A percentile compares a stretch with the other conserved stretches of the same genome.
Conservation (phyloP, 139 green algal species). For the Yamagishiella unicocca region DNA sequence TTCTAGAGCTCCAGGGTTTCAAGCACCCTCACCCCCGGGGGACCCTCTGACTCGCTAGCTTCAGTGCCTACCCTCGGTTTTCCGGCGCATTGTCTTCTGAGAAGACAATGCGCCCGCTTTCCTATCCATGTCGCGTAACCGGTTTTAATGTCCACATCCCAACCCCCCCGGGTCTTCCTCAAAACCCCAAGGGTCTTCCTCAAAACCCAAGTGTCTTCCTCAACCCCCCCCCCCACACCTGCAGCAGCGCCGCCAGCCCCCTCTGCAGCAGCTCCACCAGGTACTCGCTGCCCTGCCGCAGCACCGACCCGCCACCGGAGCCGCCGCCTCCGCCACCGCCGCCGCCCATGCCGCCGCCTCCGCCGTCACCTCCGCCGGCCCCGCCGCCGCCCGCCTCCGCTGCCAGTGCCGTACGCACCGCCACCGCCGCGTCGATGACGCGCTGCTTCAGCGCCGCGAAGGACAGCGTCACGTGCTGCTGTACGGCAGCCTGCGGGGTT, state of each 20-base stretch:
- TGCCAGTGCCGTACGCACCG: constrained; percentile 13
- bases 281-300: constrained; percentile 58
- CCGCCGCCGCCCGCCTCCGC: neutral
- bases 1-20: no score
- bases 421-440: constrained; percentile 31
- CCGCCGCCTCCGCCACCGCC: neutral
- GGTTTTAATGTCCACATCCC: no score
- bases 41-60: no score
- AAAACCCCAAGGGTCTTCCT: no score
- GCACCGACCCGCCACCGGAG: neutral
- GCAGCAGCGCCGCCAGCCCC: constrained; percentile 66
- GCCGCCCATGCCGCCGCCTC: neutral
- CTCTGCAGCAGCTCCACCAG: constrained; percentile 60
- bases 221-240: constrained; percentile 29
- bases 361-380: neutral
- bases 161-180: no score
- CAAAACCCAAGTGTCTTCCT: no score
- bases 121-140: no score
- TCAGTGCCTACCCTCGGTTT: no score
- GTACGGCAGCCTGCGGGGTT: constrained; percentile 51
- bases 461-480: constrained; percentile 72
- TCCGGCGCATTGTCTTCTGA: no score
- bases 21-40: no score
- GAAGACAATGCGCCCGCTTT: no score
- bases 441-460: constrained; percentile 65